Percentiles rank a stretch among this genome's conserved stretches.
Evolutionary conservation across 345 rosid genomes (phyloP).

Genomic region (Hibiscus tridactylites): DNA sequence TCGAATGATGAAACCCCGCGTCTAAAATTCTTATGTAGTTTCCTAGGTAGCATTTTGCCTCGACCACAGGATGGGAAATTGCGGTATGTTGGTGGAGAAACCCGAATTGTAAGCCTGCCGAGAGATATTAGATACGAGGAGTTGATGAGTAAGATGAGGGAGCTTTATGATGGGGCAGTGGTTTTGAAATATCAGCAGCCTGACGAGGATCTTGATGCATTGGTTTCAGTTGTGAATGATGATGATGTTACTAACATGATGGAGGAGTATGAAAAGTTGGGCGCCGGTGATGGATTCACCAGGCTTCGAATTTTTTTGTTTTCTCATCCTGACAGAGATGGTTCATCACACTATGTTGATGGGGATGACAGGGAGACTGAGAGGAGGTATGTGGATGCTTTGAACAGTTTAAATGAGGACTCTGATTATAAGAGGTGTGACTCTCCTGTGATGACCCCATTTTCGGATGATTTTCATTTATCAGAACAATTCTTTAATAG

Average conservation of each 20-base stretch:
- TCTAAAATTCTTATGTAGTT: slow-evolving; percentile 83
- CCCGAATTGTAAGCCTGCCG: slow-evolving; percentile 67
- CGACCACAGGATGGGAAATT: slow-evolving; percentile 94
- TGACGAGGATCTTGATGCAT: slow-evolving; percentile 98
- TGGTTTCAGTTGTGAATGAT: slow-evolving; percentile 90
- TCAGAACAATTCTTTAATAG: slow-evolving; percentile 33
- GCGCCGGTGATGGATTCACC: slow-evolving; percentile 79
- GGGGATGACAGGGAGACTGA: slow-evolving; percentile 79
- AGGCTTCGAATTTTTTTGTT: slow-evolving; percentile 92
- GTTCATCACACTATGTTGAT: slow-evolving; percentile 49
- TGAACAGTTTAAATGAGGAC: slow-evolving; percentile 74
- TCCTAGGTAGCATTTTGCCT: slow-evolving; percentile 84
- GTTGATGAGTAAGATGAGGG: slow-evolving; percentile 76
- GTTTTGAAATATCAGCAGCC: slow-evolving; percentile 94
- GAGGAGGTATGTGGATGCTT: slow-evolving; percentile 91
- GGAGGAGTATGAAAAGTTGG: slow-evolving; percentile 98
- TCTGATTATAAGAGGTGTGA: slow-evolving; percentile 59
- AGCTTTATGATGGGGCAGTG: slow-evolving; percentile 68
- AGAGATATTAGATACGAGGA: slow-evolving; percentile 69
- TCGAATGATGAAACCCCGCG: slow-evolving; percentile 63
- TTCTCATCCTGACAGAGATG: slow-evolving; percentile 61
- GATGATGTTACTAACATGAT: slow-evolving; percentile 93
- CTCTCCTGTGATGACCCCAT: slow-evolving; percentile 27
- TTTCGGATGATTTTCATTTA: slow-evolving; percentile 31
- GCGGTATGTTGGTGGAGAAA: slow-evolving; percentile 95